Conservation (phyloP, 2,329 filamentous ascomycete genomes). For the Alternaria novae-zelandiae region DNA sequence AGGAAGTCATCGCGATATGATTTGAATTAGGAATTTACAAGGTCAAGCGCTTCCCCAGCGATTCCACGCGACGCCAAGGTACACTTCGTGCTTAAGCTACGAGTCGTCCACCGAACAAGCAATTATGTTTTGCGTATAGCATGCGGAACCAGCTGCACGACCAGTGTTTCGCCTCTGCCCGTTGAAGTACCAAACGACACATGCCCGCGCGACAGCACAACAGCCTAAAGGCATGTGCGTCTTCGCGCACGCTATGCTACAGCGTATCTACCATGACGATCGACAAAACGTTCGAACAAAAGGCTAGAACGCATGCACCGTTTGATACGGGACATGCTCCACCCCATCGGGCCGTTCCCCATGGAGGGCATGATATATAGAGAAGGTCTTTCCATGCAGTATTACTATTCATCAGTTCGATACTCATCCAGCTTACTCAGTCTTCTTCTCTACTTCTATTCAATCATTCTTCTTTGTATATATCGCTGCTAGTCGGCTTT, state of each 20-base stretch:
- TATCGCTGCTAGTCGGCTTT: constrained; percentile 38
- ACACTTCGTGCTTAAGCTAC: not conserved
- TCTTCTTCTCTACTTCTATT: constrained; percentile 14
- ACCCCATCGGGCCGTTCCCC: constrained; percentile 1
- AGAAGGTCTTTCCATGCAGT: not conserved
- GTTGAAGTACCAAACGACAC: constrained; percentile 28
- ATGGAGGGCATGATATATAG: constrained; percentile 11
- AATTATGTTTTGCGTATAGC: not conserved
- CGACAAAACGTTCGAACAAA: not conserved
- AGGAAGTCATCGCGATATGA: not conserved
- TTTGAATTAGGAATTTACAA: not conserved
- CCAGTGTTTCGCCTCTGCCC: constrained; percentile 30
- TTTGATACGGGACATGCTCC: constrained; percentile 11
- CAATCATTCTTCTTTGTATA: constrained; percentile 9
- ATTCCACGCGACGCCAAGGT: not conserved
- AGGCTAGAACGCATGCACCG: constrained; percentile 9
- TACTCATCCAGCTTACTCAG: constrained; percentile 11
- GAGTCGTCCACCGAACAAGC: not conserved
- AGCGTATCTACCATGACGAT: constrained; percentile 1
- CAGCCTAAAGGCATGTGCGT: constrained; percentile 22
- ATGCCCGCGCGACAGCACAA: constrained; percentile 24
- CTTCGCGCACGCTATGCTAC: constrained; percentile 19
- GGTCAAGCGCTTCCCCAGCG: not conserved
- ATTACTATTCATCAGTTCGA: constrained; percentile 9
- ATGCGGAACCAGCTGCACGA: constrained; percentile 14